These are phyloP conservation scores for Apiotrichum akiyoshidainum DNA, from an alignment of 1,284 basidiomycete species.

Conservation along the genomic window DNA sequence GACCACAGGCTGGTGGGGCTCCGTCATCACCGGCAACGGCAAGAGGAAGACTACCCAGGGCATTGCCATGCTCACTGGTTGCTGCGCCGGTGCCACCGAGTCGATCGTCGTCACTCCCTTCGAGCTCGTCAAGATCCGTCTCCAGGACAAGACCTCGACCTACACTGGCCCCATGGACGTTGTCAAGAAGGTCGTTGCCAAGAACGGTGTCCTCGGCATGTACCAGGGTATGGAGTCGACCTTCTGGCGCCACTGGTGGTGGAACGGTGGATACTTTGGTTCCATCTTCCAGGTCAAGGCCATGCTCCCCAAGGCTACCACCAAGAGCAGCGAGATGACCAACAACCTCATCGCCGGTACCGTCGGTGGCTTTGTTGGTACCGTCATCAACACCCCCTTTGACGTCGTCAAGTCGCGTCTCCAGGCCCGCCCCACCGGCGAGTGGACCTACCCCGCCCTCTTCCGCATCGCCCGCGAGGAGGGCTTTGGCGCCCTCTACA, in stretches of 20 bases:
- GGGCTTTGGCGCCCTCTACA: conserved; percentile 85
- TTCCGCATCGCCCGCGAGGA: conserved; percentile 84
- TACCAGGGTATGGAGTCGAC: conserved; percentile 86
- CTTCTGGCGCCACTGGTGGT: conserved; percentile 91
- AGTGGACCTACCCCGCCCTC: conserved; percentile 57
- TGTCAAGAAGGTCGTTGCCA: conserved; percentile 69
- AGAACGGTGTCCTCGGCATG: conserved; percentile 71
- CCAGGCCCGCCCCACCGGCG: conserved; percentile 82
- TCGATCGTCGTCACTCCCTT: conserved; percentile 85
- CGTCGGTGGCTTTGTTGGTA: conserved; percentile 85
- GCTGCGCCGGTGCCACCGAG: conserved; percentile 92
- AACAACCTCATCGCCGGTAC: conserved; percentile 92
- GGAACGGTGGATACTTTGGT: conserved; percentile 87
- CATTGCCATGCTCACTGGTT: conserved; percentile 84
- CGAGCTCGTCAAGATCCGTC: conserved; percentile 90
- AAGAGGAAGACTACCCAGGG: conserved; percentile 80
- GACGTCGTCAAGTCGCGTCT: conserved; percentile 96
- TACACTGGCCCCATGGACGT: conserved; percentile 90
- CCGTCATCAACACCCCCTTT: conserved; percentile 55
- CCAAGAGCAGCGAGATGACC: conserved; percentile 65
- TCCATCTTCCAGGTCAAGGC: conserved; percentile 79
- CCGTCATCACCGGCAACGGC: conserved; percentile 57
- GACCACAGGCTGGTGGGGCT: conserved; percentile 92
- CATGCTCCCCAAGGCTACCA: conserved; percentile 79
- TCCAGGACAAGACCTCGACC: conserved; percentile 87